A percentile compares a stretch with the other conserved stretches of the same genome.
Conservation (phyloP, 176 grass and related monocot species). For the Ampelocalamus luodianensis region DNA sequence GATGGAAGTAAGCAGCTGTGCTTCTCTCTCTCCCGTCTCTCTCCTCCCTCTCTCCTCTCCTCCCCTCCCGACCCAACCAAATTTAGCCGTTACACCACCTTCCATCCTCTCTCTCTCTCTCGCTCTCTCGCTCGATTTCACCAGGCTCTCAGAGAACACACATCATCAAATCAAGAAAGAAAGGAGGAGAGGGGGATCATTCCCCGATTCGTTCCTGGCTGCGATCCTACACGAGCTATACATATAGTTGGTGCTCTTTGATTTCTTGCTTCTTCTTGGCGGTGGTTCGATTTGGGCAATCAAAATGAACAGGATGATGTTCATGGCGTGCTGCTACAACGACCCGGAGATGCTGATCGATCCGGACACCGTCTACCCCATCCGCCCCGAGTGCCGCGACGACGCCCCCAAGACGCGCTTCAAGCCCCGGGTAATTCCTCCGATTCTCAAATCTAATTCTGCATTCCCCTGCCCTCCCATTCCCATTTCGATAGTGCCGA, state of each 20-base stretch:
- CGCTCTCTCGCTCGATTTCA: slow-evolving; percentile 12
- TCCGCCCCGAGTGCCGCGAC: slow-evolving; percentile 68
- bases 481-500: background rate
- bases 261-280: background rate
- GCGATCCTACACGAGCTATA: background rate
- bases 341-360: slow-evolving; percentile 77
- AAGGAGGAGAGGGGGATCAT: slow-evolving; percentile 27
- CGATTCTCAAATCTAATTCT: background rate
- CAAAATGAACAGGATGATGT: slow-evolving; percentile 36
- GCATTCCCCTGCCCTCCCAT: background rate
- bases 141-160: background rate
- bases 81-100: slow-evolving; percentile 71
- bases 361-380: slow-evolving; percentile 76
- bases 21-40: background rate
- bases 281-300: slow-evolving; percentile 23
- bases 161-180: background rate
- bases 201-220: slow-evolving; percentile 6
- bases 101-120: background rate
- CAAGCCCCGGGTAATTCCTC: slow-evolving; percentile 63
- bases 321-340: slow-evolving; percentile 75
- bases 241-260: background rate
- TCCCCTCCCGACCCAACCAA: slow-evolving; percentile 10
- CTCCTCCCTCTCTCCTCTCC: background rate
- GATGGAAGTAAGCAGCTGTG: slow-evolving; percentile 13
- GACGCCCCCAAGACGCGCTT: slow-evolving; percentile 77